These are phyloP conservation scores for Tubosaeta sp. DNA, from an alignment of 768 basidiomycete species.

Conservation along the genomic window DNA sequence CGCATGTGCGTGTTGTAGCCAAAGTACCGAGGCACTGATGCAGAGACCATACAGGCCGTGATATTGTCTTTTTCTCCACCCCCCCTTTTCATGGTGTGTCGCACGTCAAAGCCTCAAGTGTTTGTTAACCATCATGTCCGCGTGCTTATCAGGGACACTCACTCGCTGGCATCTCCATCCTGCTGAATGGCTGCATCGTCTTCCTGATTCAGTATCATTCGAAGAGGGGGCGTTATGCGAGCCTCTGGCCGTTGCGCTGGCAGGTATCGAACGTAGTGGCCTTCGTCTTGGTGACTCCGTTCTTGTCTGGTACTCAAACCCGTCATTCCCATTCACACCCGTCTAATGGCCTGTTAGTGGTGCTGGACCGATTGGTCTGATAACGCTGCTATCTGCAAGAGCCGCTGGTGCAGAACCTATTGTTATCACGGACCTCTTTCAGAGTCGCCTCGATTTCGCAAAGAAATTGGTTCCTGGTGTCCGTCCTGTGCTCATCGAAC, in stretches of 20 bases:
- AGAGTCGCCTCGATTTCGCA: slow-evolving; percentile 63
- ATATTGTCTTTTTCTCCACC: slow-evolving; percentile 64
- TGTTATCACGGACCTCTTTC: slow-evolving; percentile 64
- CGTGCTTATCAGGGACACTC: slow-evolving; percentile 43
- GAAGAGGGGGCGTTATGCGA: slow-evolving; percentile 69
- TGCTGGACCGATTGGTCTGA: slow-evolving; percentile 64
- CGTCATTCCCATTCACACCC: not conserved
- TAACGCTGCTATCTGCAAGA: slow-evolving; percentile 57
- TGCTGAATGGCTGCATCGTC: slow-evolving; percentile 62
- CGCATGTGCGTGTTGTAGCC: slow-evolving; percentile 38
- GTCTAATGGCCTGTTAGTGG: slow-evolving; percentile 39
- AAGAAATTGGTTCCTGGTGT: slow-evolving; percentile 57
- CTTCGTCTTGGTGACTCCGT: slow-evolving; percentile 62
- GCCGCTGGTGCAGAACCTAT: slow-evolving; percentile 70
- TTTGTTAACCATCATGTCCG: not conserved
- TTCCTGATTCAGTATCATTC: slow-evolving; percentile 58
- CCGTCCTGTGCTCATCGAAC: slow-evolving; percentile 51
- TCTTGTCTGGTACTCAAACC: slow-evolving; percentile 49
- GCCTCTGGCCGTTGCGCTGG: slow-evolving; percentile 62
- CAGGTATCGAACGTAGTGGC: slow-evolving; percentile 61
- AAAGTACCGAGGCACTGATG: not conserved
- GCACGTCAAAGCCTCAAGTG: not conserved
- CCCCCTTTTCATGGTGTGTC: slow-evolving; percentile 59
- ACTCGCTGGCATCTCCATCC: slow-evolving; percentile 66
- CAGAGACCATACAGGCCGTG: slow-evolving; percentile 25